Evolutionary conservation across 2,329 filamentous ascomycete species (phyloP).

Genomic region (Fusarium staphyleae): DNA sequence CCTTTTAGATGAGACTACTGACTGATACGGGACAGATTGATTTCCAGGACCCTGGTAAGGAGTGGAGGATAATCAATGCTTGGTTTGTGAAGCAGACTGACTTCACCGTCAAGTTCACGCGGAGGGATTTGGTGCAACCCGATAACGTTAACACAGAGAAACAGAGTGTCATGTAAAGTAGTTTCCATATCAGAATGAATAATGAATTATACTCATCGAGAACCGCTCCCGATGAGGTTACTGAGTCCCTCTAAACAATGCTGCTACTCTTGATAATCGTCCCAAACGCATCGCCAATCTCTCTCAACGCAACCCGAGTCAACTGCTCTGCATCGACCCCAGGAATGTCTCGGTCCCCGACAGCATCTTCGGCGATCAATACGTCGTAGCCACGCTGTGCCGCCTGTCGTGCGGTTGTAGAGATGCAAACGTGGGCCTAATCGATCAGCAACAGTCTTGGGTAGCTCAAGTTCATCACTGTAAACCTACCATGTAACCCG

Average conservation of each 20-base stretch:
- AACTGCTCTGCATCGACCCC: conserved; percentile 64
- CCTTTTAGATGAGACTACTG: rapidly evolving
- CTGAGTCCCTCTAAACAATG: conserved; percentile 28
- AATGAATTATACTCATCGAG: neutral
- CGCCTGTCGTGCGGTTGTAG: conserved; percentile 67
- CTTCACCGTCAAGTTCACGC: conserved; percentile 56
- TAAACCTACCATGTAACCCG: conserved; percentile 62
- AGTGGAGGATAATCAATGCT: conserved; percentile 66
- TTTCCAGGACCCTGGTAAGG: conserved; percentile 60
- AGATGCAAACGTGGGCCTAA: conserved; percentile 71
- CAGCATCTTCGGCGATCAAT: conserved; percentile 65
- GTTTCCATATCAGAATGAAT: neutral
- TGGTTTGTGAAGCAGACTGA: conserved; percentile 70
- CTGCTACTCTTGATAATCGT: conserved; percentile 58
- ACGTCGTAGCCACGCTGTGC: conserved; percentile 69
- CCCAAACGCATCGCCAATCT: conserved; percentile 69
- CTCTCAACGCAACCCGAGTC: conserved; percentile 58
- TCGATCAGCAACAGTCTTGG: neutral
- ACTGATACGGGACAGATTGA: conserved; percentile 52
- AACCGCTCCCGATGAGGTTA: too few species aligned
- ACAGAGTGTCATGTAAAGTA: neutral
- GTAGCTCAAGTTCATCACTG: neutral
- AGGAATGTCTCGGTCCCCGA: conserved; percentile 72
- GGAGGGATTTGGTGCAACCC: conserved; percentile 53
- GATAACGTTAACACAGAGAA: conserved; percentile 17